These are phyloP conservation scores for Cetradonia linearis DNA, from an alignment of 495 filamentous ascomycete species.

Conservation along the genomic window DNA sequence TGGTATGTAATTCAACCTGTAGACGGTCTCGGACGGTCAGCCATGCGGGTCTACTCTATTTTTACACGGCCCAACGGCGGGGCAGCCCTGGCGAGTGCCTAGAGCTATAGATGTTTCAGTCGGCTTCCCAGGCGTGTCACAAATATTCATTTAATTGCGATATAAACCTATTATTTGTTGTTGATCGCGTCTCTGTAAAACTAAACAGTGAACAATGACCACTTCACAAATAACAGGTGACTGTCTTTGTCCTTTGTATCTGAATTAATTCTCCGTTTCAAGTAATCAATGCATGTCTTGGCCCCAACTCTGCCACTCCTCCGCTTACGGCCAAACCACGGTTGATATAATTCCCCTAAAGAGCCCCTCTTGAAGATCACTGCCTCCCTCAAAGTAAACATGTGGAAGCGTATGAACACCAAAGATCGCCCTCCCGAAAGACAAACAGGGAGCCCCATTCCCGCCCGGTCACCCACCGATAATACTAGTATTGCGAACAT, in stretches of 20 bases:
- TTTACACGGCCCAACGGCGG: conserved; percentile 6
- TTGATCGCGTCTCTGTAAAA: not conserved
- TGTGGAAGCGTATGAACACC: conserved; percentile 24
- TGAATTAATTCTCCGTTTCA: not conserved
- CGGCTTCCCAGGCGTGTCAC: not conserved
- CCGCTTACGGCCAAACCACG: not conserved
- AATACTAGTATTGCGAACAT: conserved; percentile 25
- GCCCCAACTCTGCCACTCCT: conserved; percentile 6
- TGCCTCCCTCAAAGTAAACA: not conserved
- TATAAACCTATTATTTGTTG: not conserved
- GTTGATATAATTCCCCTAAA: not conserved
- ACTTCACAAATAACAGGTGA: not conserved
- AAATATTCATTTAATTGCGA: conserved; percentile 5
- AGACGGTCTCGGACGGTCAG: not conserved
- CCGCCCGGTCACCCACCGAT: conserved; percentile 35
- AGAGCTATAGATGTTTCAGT: conserved; percentile 10
- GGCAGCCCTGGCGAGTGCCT: conserved; percentile 1
- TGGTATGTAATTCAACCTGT: not conserved
- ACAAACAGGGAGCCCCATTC: conserved; percentile 37
- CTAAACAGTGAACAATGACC: not conserved
- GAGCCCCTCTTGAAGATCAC: not conserved
- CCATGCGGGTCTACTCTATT: conserved; percentile 9
- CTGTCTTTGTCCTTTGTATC: conserved; percentile 3
- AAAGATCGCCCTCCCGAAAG: conserved; percentile 20
- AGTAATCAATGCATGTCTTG: conserved; percentile 5